These are phyloP conservation scores for Fusarium sp. DNA, from an alignment of 2,329 filamentous ascomycete genomes.

Conservation along the genomic window DNA sequence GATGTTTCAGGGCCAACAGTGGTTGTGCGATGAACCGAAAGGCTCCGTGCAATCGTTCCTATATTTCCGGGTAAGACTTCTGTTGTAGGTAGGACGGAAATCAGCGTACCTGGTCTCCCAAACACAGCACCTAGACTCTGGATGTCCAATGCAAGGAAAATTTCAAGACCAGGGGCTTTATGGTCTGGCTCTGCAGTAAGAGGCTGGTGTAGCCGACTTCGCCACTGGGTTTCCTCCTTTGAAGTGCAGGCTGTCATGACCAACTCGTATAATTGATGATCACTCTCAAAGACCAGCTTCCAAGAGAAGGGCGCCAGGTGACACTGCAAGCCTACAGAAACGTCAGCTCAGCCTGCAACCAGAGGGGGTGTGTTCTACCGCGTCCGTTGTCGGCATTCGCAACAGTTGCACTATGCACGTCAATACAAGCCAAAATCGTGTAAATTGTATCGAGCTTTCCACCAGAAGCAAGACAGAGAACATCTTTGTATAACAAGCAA, in stretches of 20 bases:
- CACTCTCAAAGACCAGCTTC: conserved; percentile 87
- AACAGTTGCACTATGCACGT: conserved; percentile 71
- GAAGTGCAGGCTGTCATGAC: conserved; percentile 87
- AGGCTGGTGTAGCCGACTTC: conserved; percentile 68
- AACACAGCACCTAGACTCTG: conserved; percentile 80
- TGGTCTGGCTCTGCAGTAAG: conserved; percentile 61
- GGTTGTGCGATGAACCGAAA: conserved; percentile 83
- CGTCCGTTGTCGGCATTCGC: conserved; percentile 80
- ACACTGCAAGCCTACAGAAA: conserved; percentile 78
- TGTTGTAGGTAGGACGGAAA: not conserved
- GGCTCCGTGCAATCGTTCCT: conserved; percentile 72
- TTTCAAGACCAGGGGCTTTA: conserved; percentile 63
- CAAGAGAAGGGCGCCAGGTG: conserved; percentile 88
- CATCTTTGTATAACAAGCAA: conserved; percentile 83
- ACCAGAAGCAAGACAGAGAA: conserved; percentile 78
- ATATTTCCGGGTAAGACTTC: conserved; percentile 13
- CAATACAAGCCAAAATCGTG: conserved; percentile 78
- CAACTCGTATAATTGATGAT: conserved; percentile 82
- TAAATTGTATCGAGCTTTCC: conserved; percentile 74
- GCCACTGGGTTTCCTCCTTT: conserved; percentile 85
- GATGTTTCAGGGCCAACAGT: conserved; percentile 76
- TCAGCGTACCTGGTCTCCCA: conserved; percentile 70
- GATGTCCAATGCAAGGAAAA: conserved; percentile 75
- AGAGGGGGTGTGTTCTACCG: conserved; percentile 60
- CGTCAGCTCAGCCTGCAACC: conserved; percentile 1